These are phyloP conservation scores for Diutina siamensis DNA, from an alignment of 1,139 yeast genomes.

Conservation along the genomic window DNA sequence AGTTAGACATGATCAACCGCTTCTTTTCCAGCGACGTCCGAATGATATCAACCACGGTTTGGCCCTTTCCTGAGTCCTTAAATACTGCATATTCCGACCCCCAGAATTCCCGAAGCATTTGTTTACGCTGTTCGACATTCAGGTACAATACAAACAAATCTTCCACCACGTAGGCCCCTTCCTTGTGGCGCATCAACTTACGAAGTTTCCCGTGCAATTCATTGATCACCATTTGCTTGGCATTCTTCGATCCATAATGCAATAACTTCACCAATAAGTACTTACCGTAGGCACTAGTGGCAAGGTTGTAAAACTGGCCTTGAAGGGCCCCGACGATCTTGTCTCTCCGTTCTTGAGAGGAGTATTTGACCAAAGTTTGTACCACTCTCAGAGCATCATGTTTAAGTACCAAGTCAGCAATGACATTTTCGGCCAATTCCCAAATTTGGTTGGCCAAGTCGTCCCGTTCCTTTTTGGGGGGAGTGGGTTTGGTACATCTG, in stretches of 20 bases:
- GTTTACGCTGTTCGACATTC: constrained; percentile 71
- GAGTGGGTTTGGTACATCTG: constrained; percentile 75
- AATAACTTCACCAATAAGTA: constrained; percentile 78
- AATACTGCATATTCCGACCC: constrained; percentile 94
- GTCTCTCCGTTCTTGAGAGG: constrained; percentile 70
- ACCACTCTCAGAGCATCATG: constrained; percentile 97
- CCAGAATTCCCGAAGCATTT: constrained; percentile 93
- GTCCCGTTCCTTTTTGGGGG: constrained; percentile 68
- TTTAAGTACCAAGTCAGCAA: constrained; percentile 79
- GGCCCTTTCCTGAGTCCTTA: constrained; percentile 59
- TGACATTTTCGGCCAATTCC: constrained; percentile 65
- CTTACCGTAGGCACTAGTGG: constrained; percentile 90
- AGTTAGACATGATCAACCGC: constrained; percentile 61
- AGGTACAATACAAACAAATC: constrained; percentile 84
- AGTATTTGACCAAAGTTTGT: constrained; percentile 83
- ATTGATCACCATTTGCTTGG: constrained; percentile 62
- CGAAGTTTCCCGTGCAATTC: constrained; percentile 87
- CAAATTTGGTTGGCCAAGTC: constrained; percentile 77
- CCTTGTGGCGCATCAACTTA: constrained; percentile 91
- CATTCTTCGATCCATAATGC: constrained; percentile 82
- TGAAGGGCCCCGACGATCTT: constrained; percentile 57
- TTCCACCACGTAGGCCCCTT: constrained; percentile 98
- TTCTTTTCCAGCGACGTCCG: constrained; percentile 73
- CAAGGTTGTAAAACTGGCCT: constrained; percentile 70
- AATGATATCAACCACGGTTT: constrained; percentile 55